Evolutionary conservation across 129 eudicot genomes (phyloP), one percentile per base, ranked within the genome.

Genomic region (Calendula officinalis): DNA sequence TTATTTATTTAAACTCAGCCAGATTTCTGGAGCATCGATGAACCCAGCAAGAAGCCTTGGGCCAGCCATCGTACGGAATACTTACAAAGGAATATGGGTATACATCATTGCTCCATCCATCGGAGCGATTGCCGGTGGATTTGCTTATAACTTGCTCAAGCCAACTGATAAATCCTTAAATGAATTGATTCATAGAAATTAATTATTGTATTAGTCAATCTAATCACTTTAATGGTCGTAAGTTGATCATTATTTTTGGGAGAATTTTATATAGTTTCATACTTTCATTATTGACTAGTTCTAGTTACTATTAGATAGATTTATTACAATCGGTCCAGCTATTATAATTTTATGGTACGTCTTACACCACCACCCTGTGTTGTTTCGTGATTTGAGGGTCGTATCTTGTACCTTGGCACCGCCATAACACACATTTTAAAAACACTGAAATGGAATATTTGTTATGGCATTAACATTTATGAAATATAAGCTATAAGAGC

Each of bases 11-110:
- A 1, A 40, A 54, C 33, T 10, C 75, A 89, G 96, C 74, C 81
- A 74, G 2, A 73, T 85, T 56, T 85, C 96, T 1, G 96, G 94
- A 64, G 96, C 92, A 46, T 85, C 96, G 7, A 82, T 89, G 94
- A 85, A 89, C 68, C 96, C 94, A 5, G 96, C 87, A 8, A 76
- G 96, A 72, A 89, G 90, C 53, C 44, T 89, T 62, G 96, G 96
- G 8, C 96, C 96, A 57, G 94, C 96, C 15, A 13, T 89, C n/a
- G 87, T 85, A 10, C 74, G 12, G 48, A 59, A 70, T 9, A 69
- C 60, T 3, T 82, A 66, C 55, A 70, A 61, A 16, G 90, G 81
- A 67, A 70, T 85, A 0, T 89, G 94, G 94, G 71, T 82, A 3
- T 89, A 89, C 42, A 60, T 89, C 12, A 4, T 81, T 14, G 96